Conservation (phyloP, 495 filamentous ascomycete species). For the Trichoderma orchidacearum region DNA sequence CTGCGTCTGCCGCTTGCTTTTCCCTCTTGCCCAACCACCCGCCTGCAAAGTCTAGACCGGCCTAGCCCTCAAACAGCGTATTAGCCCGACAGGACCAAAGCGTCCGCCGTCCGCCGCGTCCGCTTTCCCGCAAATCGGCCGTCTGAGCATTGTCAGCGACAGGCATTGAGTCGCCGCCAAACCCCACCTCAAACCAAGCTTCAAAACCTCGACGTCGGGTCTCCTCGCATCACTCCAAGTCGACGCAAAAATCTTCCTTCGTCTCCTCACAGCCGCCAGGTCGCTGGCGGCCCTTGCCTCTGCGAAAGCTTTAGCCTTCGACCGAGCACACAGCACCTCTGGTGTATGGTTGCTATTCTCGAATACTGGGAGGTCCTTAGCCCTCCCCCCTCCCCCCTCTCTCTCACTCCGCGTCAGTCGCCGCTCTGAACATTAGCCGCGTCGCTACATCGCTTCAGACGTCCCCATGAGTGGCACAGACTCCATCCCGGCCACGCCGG, state of each 20-base stretch:
- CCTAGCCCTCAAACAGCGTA: not conserved
- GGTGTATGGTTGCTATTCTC: not conserved
- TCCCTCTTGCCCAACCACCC: not conserved
- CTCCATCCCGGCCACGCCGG: constrained; percentile 22
- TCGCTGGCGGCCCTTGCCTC: not conserved
- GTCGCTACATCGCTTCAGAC: not conserved
- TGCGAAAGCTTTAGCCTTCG: not conserved
- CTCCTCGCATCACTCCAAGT: not conserved
- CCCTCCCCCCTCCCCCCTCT: not conserved
- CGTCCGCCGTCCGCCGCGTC: not conserved
- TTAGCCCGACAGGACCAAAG: not conserved
- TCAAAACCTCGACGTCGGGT: not conserved
- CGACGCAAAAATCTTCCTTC: not conserved
- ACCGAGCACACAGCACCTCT: not conserved
- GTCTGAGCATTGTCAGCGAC: not conserved
- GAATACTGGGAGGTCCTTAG: not conserved
- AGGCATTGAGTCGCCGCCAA: not conserved
- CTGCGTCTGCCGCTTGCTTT: not conserved
- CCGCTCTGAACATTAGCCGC: not conserved
- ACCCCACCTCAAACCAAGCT: not conserved
- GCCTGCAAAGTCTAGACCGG: not conserved
- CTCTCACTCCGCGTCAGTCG: too few relatives aligned
- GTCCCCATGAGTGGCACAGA: constrained; percentile 5
- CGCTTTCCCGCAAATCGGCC: not conserved
- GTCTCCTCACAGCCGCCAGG: not conserved